Evolutionary conservation across 106 monocot genomes (phyloP), one percentile per base, ranked within the genome.

Genomic region (Amphibolis antarctica): DNA sequence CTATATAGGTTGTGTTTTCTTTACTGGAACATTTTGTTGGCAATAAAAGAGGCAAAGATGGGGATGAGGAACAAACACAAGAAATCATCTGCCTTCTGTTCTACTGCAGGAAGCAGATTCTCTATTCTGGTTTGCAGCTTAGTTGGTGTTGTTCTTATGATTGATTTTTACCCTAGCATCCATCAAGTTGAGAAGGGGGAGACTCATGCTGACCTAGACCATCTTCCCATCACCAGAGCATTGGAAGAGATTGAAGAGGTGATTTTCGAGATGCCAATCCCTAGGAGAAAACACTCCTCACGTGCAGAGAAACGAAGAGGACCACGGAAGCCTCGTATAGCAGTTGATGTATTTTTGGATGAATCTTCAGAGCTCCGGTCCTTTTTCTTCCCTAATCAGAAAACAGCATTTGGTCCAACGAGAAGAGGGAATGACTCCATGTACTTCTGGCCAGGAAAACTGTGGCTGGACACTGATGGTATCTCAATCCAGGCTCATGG

Each of bases 401-500:
- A 56, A 53, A 74, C 24, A 43, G 78, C 78, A 23, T 53, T 87
- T 5, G 78, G 63, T 55, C 98, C 89, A 44, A 54, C 19, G 50
- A 80, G 49, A 59, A 77, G 56, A 42, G 80, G 70, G 12, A 85
- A 91, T 73, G 72, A 76, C 27, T 80, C 72, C 62, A 84, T 74
- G 78, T 68, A 85, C 68, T 91, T 61, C 55, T 75, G 80, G 70
- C 90, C 98, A 1, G 98, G 84, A 27, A 73, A 71, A 63, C 19
- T 79, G 26, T 98, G 98, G 90, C 36, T 98, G 52, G 98, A 91
- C 59, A 98, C 85, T 0, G 82, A 90, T 51, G 91, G 98, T 15
- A 80, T 88, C 46, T 78, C 87, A n/a, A 98, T 91, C 73, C 98
- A 98, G 63, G 98, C 98, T 22, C 91, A 98, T 64, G 98, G 98